These are phyloP conservation scores for Penicillium taxi DNA, from an alignment of 495 filamentous ascomycete genomes.

Conservation along the genomic window DNA sequence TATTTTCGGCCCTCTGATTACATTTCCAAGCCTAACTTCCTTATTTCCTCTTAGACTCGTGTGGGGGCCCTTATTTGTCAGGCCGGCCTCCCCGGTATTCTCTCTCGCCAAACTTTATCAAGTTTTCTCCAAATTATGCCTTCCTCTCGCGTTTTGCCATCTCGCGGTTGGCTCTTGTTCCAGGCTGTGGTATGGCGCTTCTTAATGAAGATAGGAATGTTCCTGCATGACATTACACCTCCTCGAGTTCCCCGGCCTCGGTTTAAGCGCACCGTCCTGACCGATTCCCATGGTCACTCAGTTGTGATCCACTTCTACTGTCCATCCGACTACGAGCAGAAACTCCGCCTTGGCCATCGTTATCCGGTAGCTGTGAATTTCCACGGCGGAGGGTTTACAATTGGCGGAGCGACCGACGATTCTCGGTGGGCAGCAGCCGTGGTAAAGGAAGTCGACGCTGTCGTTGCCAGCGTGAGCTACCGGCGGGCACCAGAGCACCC, in stretches of 20 bases:
- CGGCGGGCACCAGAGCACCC: conserved; percentile 70
- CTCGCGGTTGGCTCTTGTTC: conserved; percentile 61
- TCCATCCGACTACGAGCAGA: conserved; percentile 50
- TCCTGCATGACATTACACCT: conserved; percentile 59
- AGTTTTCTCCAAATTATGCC: too few species aligned
- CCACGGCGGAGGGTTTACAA: conserved; percentile 70
- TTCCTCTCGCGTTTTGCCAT: too few species aligned
- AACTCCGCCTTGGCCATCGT: conserved; percentile 30
- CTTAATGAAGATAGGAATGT: conserved; percentile 74
- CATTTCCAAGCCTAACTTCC: too few species aligned
- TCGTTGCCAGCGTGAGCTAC: conserved; percentile 66
- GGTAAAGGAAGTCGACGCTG: conserved; percentile 49
- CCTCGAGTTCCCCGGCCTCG: conserved; percentile 58
- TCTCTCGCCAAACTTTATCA: too few species aligned
- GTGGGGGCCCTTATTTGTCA: too few species aligned
- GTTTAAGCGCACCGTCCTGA: conserved; percentile 57
- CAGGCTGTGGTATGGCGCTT: conserved; percentile 70
- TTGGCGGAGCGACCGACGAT: conserved; percentile 65
- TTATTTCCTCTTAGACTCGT: too few species aligned
- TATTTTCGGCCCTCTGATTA: too few species aligned
- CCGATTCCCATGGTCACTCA: conserved; percentile 44
- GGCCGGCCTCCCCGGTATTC: too few species aligned
- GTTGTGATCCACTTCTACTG: conserved; percentile 77
- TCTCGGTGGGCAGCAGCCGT: conserved; percentile 56
- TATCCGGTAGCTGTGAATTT: conserved; percentile 64